phyloP scores from a whole-genome alignment of 2,329 filamentous ascomycete genomes.

The Blumeria graminis region DNA sequence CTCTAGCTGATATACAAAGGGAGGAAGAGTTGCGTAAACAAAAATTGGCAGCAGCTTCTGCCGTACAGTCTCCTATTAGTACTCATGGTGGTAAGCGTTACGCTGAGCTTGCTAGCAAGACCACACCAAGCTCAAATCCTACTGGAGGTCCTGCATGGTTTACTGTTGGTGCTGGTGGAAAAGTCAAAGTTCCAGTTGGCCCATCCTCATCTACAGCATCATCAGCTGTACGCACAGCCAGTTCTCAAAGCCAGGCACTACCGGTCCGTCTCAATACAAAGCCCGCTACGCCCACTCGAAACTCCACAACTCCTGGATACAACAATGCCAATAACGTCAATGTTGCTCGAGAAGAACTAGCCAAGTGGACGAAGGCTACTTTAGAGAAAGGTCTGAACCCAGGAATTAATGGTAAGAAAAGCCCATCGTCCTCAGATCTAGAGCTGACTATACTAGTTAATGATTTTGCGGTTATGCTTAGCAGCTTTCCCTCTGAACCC shows the following conservation, averaged over 20 bases:
- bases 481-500: slow-evolving; percentile 50
- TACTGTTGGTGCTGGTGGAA: slow-evolving; percentile 82
- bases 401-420: slow-evolving; percentile 35
- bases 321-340: slow-evolving; percentile 8
- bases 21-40: slow-evolving; percentile 85
- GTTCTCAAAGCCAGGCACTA: slow-evolving; percentile 8
- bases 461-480: slow-evolving; percentile 52
- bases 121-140: slow-evolving; percentile 20
- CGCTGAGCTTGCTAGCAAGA: slow-evolving; percentile 76
- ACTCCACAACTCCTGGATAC: slow-evolving; percentile 20
- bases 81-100: slow-evolving; percentile 54
- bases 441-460: slow-evolving; percentile 24
- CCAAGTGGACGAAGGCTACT: slow-evolving; percentile 71
- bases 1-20: slow-evolving; percentile 82
- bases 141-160: slow-evolving; percentile 50
- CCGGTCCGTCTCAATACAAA: slow-evolving; percentile 15
- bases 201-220: slow-evolving; percentile 25
- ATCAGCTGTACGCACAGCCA: slow-evolving; percentile 17
- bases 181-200: slow-evolving; percentile 51
- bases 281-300: slow-evolving; percentile 29
- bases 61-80: slow-evolving; percentile 20
- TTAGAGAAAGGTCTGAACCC: slow-evolving; percentile 49
- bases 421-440: neutral
- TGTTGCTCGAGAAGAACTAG: slow-evolving; percentile 66
- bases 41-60: slow-evolving; percentile 24